Evolutionary conservation across 2,329 filamentous ascomycete genomes (phyloP), one percentile per base, ranked within the genome.

Genomic region (Uncinocarpus reesii): DNA sequence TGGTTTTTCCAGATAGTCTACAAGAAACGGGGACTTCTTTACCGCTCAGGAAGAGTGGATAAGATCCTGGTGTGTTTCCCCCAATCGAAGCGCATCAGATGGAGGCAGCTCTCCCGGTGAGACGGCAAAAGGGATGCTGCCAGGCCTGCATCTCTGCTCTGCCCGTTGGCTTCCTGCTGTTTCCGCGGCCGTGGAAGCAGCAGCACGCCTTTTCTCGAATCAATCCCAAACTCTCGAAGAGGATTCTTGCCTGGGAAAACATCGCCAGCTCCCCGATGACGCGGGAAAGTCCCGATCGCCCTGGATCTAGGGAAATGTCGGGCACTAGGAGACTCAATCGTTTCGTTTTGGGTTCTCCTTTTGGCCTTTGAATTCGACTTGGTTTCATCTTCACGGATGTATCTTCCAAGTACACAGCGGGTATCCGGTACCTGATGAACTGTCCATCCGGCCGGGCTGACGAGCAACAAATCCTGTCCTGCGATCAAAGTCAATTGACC

Each of bases 251-350:
- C 8, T 2, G 10, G 5, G 23, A 37, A 23, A 2, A 16, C 18
- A 11, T 16, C 18, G 35, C 8, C 3, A 21, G 11, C 5, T 7
- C 7, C n/a, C 35, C 7, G 35, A 21, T 7, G 3, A 16, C 5
- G 38, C 21, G 4, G 13, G 11, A 42, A 28, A n/a, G 21, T 28
- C 3, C 21, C 21, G 16, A 16, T 8, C 16, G 13, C 16, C 8
- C 31, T 34, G 31, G 31, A 10, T 34, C 35, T 37, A 37, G 35
- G 35, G 35, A 37, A 37, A 37, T 37, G 15, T 37, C 35, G 35
- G 35, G 7, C 15, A 18, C 35, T 37, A 18, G 20, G 10, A 15
- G 10, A 15, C 35, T 8, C 8, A 10, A 8, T 37, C 20, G 10
- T 8, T 20, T 10, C 6, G 4, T 34, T 15, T n/a, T 4, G 16